phyloP scores from a whole-genome alignment of 1,284 basidiomycete species.

The Ustilago loliicola region DNA sequence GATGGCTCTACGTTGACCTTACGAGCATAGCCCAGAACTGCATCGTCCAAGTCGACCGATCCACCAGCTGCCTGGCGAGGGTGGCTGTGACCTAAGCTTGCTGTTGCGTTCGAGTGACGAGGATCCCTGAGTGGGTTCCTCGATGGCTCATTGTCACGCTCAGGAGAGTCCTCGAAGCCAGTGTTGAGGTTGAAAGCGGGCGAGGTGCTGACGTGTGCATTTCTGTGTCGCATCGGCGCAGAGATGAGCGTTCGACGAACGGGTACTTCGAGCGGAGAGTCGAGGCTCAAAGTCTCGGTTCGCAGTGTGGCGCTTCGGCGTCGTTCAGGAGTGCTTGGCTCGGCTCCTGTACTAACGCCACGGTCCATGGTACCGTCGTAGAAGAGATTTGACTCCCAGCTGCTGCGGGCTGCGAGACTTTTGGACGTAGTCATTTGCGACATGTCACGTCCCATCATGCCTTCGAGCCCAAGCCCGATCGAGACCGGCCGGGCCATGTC shows the following conservation, averaged over 20 bases:
- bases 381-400: constrained; percentile 60
- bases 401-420: constrained; percentile 48
- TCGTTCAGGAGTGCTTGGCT: constrained; percentile 34
- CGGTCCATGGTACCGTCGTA: constrained; percentile 46
- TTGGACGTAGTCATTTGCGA: constrained; percentile 49
- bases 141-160: constrained; percentile 22
- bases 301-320: constrained; percentile 19
- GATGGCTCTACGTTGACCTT: constrained; percentile 45
- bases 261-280: constrained; percentile 52
- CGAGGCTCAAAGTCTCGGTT: constrained; percentile 28
- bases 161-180: constrained; percentile 47
- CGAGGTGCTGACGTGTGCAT: constrained; percentile 58
- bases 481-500: constrained; percentile 29
- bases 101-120: constrained; percentile 2
- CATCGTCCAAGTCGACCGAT: constrained; percentile 41
- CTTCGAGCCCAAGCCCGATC: constrained; percentile 47
- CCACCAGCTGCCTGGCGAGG: constrained; percentile 7
- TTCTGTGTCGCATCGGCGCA: constrained; percentile 60
- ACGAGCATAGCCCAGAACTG: constrained; percentile 47
- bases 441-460: constrained; percentile 39
- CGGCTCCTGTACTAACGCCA: constrained; percentile 25
- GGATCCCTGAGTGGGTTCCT: constrained; percentile 14
- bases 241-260: constrained; percentile 37
- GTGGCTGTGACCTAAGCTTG: constrained; percentile 15
- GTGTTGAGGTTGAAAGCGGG: constrained; percentile 57